Conservation (phyloP, 352 stramenopile genomes). For the Globisporangium lucens region DNA sequence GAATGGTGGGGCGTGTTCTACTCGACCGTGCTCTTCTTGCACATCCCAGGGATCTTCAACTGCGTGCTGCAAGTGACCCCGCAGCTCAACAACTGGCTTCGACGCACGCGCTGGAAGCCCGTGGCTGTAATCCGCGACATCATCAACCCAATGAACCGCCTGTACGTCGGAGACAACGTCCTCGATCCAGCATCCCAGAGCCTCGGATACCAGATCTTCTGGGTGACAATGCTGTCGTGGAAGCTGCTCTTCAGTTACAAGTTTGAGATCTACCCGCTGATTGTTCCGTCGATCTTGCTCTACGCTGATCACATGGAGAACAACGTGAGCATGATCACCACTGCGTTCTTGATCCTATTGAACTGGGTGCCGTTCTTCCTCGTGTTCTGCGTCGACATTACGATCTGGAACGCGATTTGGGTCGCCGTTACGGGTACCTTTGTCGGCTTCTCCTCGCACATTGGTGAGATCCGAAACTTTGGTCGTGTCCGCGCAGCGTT, state of each 20-base stretch:
- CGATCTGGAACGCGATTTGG: conserved; percentile 98
- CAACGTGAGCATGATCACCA: conserved; percentile 81
- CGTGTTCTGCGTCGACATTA: conserved; percentile 98
- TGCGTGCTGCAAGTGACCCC: conserved; percentile 76
- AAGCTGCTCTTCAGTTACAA: conserved; percentile 99
- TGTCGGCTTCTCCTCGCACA: conserved; percentile 95
- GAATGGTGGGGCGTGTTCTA: conserved; percentile 73
- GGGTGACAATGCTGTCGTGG: conserved; percentile 92
- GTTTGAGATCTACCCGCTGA: conserved; percentile 96
- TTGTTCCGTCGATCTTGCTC: conserved; percentile 94
- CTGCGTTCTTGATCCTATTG: conserved; percentile 89
- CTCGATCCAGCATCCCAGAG: conserved; percentile 91
- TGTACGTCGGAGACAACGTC: conserved; percentile 96
- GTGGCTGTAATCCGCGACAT: conserved; percentile 72
- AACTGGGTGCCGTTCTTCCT: conserved; percentile 98
- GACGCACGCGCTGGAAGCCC: conserved; percentile 59
- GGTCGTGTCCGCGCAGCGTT: conserved; percentile 83
- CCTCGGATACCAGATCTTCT: conserved; percentile 94
- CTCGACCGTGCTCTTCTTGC: conserved; percentile 41
- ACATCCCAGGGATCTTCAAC: conserved; percentile 71
- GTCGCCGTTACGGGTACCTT: conserved; percentile 95
- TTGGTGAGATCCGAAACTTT: conserved; percentile 96
- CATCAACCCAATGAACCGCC: conserved; percentile 94
- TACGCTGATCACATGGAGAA: conserved; percentile 96
- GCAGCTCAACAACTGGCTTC: conserved; percentile 79